Evolutionary conservation across 768 basidiomycete genomes (phyloP).

Genomic region (Suillus decipiens): DNA sequence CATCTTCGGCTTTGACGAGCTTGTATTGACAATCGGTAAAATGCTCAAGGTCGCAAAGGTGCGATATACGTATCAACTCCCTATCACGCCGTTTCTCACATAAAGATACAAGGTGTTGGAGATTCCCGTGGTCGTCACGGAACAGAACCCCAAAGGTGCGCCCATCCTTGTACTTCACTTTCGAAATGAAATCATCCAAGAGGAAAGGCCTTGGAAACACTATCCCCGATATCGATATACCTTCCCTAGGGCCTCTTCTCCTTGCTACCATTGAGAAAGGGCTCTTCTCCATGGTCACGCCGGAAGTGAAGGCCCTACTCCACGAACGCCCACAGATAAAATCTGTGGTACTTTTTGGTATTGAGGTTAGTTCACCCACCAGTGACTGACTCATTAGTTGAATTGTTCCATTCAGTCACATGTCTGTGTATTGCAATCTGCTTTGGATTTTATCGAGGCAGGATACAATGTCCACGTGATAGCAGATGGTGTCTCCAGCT

Average conservation of each 20-base stretch:
- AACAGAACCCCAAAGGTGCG: conserved; percentile 80
- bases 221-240: conserved; percentile 58
- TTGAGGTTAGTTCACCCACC: conserved; percentile 60
- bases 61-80: background rate
- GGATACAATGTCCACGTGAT: conserved; percentile 65
- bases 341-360: conserved; percentile 79
- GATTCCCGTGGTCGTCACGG: conserved; percentile 77
- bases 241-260: conserved; percentile 55
- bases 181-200: conserved; percentile 6
- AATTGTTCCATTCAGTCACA: conserved; percentile 59
- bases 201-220: conserved; percentile 68
- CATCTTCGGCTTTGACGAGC: conserved; percentile 71
- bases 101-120: conserved; percentile 48
- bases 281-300: conserved; percentile 83
- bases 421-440: conserved; percentile 86
- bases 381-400: background rate
- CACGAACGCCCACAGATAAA: conserved; percentile 46
- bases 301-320: conserved; percentile 60
- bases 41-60: conserved; percentile 78
- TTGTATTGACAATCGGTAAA: conserved; percentile 64
- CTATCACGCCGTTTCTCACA: background rate
- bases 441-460: conserved; percentile 60
- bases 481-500: conserved; percentile 84
- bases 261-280: conserved; percentile 73
- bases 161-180: background rate